Conservation (phyloP, 495 filamentous ascomycete species). For the Neurospora sp. region DNA sequence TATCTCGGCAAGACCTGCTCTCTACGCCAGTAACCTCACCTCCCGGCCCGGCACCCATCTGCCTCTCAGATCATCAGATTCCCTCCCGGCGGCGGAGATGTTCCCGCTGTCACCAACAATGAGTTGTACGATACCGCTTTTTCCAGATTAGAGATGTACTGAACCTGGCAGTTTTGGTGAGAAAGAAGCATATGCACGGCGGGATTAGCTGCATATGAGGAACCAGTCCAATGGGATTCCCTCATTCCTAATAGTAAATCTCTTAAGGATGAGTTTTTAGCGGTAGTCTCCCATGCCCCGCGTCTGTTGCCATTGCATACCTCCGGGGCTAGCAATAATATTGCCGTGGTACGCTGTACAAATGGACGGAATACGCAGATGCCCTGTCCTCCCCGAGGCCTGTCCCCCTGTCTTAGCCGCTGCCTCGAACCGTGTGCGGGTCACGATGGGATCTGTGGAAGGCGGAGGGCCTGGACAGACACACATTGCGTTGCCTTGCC, state of each 20-base stretch:
- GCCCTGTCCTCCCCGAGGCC: not conserved
- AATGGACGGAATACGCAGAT: constrained; percentile 1
- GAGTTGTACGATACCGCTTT: too few relatives aligned
- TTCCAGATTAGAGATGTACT: too few relatives aligned
- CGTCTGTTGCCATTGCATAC: not conserved
- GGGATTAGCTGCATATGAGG: not conserved
- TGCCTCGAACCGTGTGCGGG: not conserved
- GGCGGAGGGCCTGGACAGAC: not conserved
- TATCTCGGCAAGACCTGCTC: not conserved
- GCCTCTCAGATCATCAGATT: not conserved
- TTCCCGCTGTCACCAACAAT: not conserved
- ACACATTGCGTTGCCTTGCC: not conserved
- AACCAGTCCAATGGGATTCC: too few relatives aligned
- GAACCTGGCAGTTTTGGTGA: not conserved
- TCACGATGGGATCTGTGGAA: constrained; percentile 14
- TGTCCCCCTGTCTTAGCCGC: not conserved
- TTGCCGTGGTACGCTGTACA: not conserved
- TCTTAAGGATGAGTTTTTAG: not conserved
- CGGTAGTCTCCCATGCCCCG: not conserved
- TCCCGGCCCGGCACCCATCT: not conserved
- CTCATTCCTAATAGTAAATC: not conserved
- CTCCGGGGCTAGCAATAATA: not conserved
- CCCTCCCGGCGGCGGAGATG: not conserved
- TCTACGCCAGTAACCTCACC: not conserved
- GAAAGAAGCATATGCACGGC: not conserved